Conservation (phyloP, 2,329 filamentous ascomycete species). For the Calonectria ilicicola region DNA sequence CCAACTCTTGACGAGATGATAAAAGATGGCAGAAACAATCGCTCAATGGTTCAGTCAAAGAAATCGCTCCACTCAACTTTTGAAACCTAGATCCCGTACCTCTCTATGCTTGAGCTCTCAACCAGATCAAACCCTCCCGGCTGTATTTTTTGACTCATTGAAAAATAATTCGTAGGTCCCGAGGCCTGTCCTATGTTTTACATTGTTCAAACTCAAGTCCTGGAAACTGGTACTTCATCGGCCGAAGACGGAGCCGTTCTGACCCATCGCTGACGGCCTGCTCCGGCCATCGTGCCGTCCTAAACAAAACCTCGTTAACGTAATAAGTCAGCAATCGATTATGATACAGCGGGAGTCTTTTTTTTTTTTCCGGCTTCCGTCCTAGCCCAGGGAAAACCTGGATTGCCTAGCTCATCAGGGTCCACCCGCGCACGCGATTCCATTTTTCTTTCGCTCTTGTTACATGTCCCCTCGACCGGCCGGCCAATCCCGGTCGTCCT, state of each 20-base stretch:
- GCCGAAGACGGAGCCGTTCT: conserved; percentile 37
- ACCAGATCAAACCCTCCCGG: no score
- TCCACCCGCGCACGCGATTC: conserved; percentile 28
- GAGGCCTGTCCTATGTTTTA: background rate
- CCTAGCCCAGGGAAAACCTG: background rate
- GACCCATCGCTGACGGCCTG: conserved; percentile 11
- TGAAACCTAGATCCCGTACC: background rate
- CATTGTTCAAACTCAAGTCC: background rate
- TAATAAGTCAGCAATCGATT: conserved; percentile 16
- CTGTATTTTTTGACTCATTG: background rate
- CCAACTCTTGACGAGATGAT: background rate
- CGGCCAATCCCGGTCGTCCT: conserved; percentile 39
- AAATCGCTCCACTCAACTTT: background rate
- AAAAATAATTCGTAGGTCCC: background rate
- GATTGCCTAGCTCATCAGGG: conserved; percentile 25
- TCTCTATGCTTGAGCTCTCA: background rate
- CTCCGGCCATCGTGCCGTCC: conserved; percentile 16
- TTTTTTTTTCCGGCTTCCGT: background rate
- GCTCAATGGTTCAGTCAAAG: background rate
- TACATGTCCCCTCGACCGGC: conserved; percentile 37
- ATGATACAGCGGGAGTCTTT: background rate
- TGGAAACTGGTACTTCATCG: background rate
- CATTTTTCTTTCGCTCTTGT: conserved; percentile 25
- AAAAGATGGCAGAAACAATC: background rate
- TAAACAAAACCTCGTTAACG: background rate